Percentiles rank a stretch among this genome's conserved stretches.
Conservation (phyloP, 2,329 filamentous ascomycete genomes). For the Emergomyces orientalis region DNA sequence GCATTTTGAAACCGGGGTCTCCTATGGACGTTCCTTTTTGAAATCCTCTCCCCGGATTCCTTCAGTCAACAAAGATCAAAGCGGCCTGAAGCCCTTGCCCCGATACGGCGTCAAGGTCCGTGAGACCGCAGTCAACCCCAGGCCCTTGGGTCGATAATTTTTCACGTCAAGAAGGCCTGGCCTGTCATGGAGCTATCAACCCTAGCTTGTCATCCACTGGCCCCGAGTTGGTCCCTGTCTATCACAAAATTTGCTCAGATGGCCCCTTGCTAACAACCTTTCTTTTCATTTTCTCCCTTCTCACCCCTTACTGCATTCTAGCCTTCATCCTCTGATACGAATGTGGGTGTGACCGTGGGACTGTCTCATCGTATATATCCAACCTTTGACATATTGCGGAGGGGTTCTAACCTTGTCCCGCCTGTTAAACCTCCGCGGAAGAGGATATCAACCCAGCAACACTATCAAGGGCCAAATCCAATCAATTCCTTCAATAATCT, state of each 20-base stretch:
- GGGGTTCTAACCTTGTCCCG: background rate
- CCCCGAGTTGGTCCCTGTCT: background rate
- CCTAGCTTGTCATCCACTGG: background rate
- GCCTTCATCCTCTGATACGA: background rate
- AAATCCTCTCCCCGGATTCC: background rate
- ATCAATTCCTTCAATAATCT: background rate
- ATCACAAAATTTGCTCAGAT: background rate
- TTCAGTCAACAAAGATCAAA: background rate
- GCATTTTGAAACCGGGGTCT: background rate
- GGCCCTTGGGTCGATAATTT: background rate
- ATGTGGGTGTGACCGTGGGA: background rate
- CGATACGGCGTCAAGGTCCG: background rate
- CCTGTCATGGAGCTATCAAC: background rate
- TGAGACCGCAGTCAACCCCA: background rate
- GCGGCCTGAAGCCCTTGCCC: background rate
- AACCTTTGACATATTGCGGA: background rate
- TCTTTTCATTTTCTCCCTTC: background rate
- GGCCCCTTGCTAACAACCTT: background rate
- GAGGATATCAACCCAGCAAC: background rate
- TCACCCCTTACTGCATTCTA: background rate
- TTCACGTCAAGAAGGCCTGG: background rate
- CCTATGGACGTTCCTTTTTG: background rate
- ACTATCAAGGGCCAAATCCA: background rate
- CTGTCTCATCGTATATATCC: background rate
- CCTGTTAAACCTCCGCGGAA: background rate